Evolutionary conservation across 345 rosid genomes (phyloP).

Genomic region (Corchorus capsularis): DNA sequence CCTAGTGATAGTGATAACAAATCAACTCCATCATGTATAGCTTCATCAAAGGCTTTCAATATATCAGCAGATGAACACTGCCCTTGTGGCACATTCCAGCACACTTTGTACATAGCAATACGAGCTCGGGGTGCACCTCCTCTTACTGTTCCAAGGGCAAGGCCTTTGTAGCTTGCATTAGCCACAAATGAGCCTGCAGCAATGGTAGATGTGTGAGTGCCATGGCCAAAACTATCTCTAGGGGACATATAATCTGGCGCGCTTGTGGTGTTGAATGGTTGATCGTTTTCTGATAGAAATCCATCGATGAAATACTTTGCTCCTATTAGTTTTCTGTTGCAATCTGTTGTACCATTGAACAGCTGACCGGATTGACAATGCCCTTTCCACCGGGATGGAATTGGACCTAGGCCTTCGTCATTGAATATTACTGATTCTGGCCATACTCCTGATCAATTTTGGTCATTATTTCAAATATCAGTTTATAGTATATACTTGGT

Average conservation of each 20-base stretch:
- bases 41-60: slow-evolving; percentile 53
- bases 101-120: slow-evolving; percentile 54
- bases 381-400: slow-evolving; percentile 60
- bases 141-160: slow-evolving; percentile 44
- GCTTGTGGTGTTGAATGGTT: slow-evolving; percentile 37
- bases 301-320: slow-evolving; percentile 52
- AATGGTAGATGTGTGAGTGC: slow-evolving; percentile 48
- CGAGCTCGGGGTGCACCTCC: slow-evolving; percentile 52
- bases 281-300: slow-evolving; percentile 38
- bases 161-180: slow-evolving; percentile 44
- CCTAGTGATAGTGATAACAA: slow-evolving; percentile 50
- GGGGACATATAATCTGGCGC: slow-evolving; percentile 42
- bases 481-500: neutral
- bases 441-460: slow-evolving; percentile 37
- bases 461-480: neutral
- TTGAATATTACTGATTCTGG: slow-evolving; percentile 46
- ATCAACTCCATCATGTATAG: slow-evolving; percentile 57
- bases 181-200: slow-evolving; percentile 52
- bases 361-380: slow-evolving; percentile 37
- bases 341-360: slow-evolving; percentile 32
- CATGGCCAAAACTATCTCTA: slow-evolving; percentile 55
- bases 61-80: slow-evolving; percentile 40
- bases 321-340: slow-evolving; percentile 59
- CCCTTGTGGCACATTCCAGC: slow-evolving; percentile 38
- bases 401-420: slow-evolving; percentile 46